A percentile compares a stretch with the other conserved stretches of the same genome.
Conservation (phyloP, 305 asterid species). For the Fraxinus platypoda region DNA sequence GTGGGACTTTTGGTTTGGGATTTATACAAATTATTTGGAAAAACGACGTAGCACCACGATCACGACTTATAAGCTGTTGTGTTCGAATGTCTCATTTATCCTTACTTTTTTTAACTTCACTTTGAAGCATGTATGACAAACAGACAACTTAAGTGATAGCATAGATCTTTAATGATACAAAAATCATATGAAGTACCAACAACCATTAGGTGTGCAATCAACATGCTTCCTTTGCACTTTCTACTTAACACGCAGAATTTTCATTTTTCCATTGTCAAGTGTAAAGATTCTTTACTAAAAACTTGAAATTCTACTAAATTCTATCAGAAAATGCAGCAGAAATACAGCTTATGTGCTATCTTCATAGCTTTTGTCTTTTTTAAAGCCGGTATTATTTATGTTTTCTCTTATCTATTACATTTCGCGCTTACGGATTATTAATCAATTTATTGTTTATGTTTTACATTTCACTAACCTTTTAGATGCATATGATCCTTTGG, state of each 20-base stretch:
- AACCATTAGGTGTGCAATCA: conserved; percentile 43
- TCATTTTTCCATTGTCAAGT: background rate
- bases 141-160: background rate
- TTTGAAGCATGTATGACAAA: background rate
- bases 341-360: conserved; percentile 27
- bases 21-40: background rate
- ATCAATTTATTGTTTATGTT: background rate
- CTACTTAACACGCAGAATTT: background rate
- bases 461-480: background rate
- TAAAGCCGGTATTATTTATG: conserved; percentile 30
- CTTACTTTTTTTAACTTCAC: conserved; percentile 10
- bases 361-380: conserved; percentile 23
- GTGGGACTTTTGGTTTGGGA: background rate
- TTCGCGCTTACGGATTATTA: background rate
- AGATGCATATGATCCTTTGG: conserved; percentile 54
- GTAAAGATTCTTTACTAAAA: background rate
- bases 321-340: conserved; percentile 22
- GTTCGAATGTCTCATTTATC: conserved; percentile 29
- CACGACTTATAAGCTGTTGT: conserved; percentile 22
- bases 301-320: conserved; percentile 7
- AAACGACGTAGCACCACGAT: conserved; percentile 32
- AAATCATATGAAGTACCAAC: conserved; percentile 27
- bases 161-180: background rate
- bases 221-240: conserved; percentile 7
- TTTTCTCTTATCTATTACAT: background rate